Conservation (phyloP, 768 basidiomycete species). For the Boletellus ananiceps region DNA sequence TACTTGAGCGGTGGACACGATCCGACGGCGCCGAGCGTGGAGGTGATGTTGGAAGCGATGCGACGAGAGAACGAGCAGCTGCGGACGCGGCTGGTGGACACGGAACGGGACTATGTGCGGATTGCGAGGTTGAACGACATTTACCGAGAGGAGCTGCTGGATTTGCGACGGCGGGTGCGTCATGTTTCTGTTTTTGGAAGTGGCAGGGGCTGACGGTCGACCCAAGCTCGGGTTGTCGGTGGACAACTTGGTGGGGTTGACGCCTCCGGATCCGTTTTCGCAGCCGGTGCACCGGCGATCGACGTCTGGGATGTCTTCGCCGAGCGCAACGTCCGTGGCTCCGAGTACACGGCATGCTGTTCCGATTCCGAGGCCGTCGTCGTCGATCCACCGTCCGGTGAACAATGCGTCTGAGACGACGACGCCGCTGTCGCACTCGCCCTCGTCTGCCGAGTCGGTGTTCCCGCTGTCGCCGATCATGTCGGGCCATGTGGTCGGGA, state of each 20-base stretch:
- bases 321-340: slow-evolving; percentile 23
- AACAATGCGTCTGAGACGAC: slow-evolving; percentile 47
- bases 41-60: slow-evolving; percentile 71
- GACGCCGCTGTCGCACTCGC: slow-evolving; percentile 62
- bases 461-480: slow-evolving; percentile 62
- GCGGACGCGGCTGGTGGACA: slow-evolving; percentile 60
- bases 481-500: slow-evolving; percentile 43
- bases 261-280: slow-evolving; percentile 61
- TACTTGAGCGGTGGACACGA: slow-evolving; percentile 16
- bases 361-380: slow-evolving; percentile 70
- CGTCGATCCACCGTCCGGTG: slow-evolving; percentile 55
- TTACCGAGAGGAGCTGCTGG: slow-evolving; percentile 80
- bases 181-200: neutral
- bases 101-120: slow-evolving; percentile 73
- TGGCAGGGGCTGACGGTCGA: neutral
- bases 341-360: slow-evolving; percentile 45
- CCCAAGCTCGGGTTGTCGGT: slow-evolving; percentile 67
- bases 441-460: slow-evolving; percentile 61
- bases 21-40: slow-evolving; percentile 38
- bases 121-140: slow-evolving; percentile 74
- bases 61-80: slow-evolving; percentile 76
- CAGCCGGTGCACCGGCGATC: slow-evolving; percentile 65
- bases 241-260: slow-evolving; percentile 73
- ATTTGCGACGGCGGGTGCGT: slow-evolving; percentile 68
- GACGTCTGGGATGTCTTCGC: slow-evolving; percentile 33